Conservation (phyloP, 192 early-diverging fungal species). For the Backusella psychrophila region DNA sequence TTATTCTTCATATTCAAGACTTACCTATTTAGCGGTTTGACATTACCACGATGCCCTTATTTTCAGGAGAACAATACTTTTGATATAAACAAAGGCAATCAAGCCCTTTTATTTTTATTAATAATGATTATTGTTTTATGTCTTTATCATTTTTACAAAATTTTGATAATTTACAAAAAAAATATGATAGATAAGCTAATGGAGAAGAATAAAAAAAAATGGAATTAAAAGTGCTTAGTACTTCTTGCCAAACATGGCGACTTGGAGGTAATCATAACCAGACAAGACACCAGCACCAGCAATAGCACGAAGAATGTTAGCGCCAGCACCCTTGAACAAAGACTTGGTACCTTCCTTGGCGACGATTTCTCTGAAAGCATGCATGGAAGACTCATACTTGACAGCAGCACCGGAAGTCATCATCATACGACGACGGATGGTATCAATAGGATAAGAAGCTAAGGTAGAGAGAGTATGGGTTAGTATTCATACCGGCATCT, state of each 20-base stretch:
- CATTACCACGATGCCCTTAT: not conserved
- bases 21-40: not conserved
- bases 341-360: slow-evolving; percentile 87
- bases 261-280: slow-evolving; percentile 68
- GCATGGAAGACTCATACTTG: slow-evolving; percentile 83
- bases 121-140: not conserved
- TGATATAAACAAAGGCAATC: not conserved
- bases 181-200: not conserved
- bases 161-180: not conserved
- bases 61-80: not conserved
- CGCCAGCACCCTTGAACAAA: slow-evolving; percentile 97
- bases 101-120: not conserved
- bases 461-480: not conserved
- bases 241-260: slow-evolving; percentile 31
- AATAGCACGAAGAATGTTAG: slow-evolving; percentile 97
- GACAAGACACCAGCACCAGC: slow-evolving; percentile 93
- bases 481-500: not conserved
- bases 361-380: slow-evolving; percentile 89
- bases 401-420: slow-evolving; percentile 88
- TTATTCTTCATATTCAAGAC: too few species aligned
- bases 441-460: slow-evolving; percentile 97
- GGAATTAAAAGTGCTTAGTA: not conserved
- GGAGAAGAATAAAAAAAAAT: not conserved
- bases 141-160: not conserved
- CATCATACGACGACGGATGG: slow-evolving; percentile 97